Evolutionary conservation across 805 yeast genomes (phyloP), one percentile per base, ranked within the genome.

Genomic region (Saturnispora quitensis): DNA sequence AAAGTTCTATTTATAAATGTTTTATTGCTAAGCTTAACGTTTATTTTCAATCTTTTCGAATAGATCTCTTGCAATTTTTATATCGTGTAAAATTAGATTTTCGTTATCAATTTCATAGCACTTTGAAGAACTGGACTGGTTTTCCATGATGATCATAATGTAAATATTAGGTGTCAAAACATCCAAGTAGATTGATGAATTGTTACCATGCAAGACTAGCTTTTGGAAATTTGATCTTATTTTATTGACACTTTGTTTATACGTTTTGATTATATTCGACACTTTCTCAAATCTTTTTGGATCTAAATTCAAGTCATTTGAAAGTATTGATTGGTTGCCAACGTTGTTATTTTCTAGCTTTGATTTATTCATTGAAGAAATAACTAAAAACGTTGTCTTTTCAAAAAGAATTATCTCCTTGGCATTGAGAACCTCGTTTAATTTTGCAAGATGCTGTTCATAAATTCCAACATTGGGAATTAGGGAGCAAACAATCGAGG

Each of bases 261-360:
- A 91, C 25, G 95, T 89, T 63, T 91, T 91, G 74, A 91, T 88
- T 53, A 91, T 89, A 65, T 89, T 90, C 24, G 95, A 86, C 24
- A 91, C 89, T 64, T 90, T 91, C 64, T 91, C 98, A 62, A 90
- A 91, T 60, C 98, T 73, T 60, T 91, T 89, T 5, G 97, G 96
- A 61, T 91, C 97, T 50, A 89, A 73, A 33, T 53, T 54, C 13
- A 27, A 43, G 28, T 55, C 48, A 7, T 53, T 51, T 9, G 53
- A 36, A 9, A 46, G 43, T 10, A 47, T 31, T 15, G 51, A 43
- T 40, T 45, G 53, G 10, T 48, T 43, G 18, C 34, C 34, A 31
- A 4, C 15, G 15, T n/a, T 20, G 12, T 53, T 58, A 15, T 53
- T 51, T n/a, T 56, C 59, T 18, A 40, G 45, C 15, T 40, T 57